Evolutionary conservation across 805 yeast genomes (phyloP).

Genomic region (Nakazawaea sp.): DNA sequence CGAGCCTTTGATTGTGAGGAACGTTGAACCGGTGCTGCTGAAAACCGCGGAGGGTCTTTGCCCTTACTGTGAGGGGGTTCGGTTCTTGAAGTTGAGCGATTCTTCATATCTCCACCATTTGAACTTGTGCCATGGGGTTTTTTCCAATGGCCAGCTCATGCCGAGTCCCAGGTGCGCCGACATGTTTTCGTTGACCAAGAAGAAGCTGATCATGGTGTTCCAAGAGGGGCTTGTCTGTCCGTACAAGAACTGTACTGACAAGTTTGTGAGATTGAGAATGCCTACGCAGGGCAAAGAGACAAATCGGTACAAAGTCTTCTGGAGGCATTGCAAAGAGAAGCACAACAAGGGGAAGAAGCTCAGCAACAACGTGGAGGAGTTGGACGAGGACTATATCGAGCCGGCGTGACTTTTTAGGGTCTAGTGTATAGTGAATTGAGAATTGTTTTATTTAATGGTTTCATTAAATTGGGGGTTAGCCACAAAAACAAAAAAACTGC

Average conservation of each 20-base stretch:
- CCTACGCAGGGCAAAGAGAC: neutral
- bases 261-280: constrained; percentile 4
- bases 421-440: too few relatives aligned
- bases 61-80: constrained; percentile 6
- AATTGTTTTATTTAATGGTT: too few relatives aligned
- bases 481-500: neutral
- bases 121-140: constrained; percentile 24
- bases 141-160: constrained; percentile 21
- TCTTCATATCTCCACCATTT: constrained; percentile 25
- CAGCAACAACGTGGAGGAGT: neutral
- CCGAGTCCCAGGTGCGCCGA: constrained; percentile 15
- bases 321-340: constrained; percentile 10
- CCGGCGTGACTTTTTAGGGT: too few relatives aligned
- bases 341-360: constrained; percentile 7
- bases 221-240: constrained; percentile 9
- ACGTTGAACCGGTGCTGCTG: too few relatives aligned
- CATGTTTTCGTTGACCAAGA: neutral
- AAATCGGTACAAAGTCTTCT: constrained; percentile 5
- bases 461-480: neutral
- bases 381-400: neutral
- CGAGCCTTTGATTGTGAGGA: constrained; percentile 1
- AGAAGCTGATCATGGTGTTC: neutral
- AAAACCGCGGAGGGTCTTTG: constrained; percentile 5
- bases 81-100: constrained; percentile 20
- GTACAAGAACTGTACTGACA: constrained; percentile 2